A percentile compares a stretch with the other conserved stretches of the same genome.
Evolutionary conservation across 2,329 filamentous ascomycete genomes (phyloP).

Genomic region (Aspergillus transmontanensis): DNA sequence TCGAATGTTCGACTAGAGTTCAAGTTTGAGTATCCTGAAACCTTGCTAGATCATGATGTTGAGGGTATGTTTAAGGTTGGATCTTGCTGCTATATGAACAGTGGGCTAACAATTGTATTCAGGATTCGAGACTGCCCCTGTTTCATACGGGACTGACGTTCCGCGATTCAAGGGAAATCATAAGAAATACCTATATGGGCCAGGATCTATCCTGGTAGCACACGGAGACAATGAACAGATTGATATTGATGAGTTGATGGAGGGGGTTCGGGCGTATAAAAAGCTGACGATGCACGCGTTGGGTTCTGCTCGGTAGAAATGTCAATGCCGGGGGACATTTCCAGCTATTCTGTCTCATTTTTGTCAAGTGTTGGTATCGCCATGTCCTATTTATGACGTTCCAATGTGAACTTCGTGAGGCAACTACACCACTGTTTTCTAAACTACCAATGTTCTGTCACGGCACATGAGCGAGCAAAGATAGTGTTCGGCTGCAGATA

Average conservation of each 20-base stretch:
- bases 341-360: neutral
- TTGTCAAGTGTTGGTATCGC: neutral
- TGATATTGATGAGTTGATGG: constrained; percentile 37
- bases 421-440: neutral
- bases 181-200: constrained; percentile 44
- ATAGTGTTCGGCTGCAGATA: too few species aligned
- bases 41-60: constrained; percentile 43
- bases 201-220: constrained; percentile 43
- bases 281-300: constrained; percentile 14
- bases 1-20: constrained; percentile 38
- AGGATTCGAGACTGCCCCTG: constrained; percentile 40
- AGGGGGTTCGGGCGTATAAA: constrained; percentile 44
- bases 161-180: constrained; percentile 37
- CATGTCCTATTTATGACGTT: neutral
- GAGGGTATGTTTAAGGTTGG: neutral
- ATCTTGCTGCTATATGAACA: too few species aligned
- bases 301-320: neutral
- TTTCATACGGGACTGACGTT: constrained; percentile 45
- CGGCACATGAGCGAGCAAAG: too few species aligned
- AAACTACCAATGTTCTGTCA: neutral
- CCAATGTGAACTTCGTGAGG: neutral
- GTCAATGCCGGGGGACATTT: too few species aligned
- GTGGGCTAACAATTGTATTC: constrained; percentile 2
- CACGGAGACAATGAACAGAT: constrained; percentile 44
- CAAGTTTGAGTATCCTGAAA: constrained; percentile 42